A percentile compares a stretch with the other conserved stretches of the same genome.
These are phyloP conservation scores for Cyberlindnera mrakii DNA, from an alignment of 805 yeast genomes.

Conservation along the genomic window DNA sequence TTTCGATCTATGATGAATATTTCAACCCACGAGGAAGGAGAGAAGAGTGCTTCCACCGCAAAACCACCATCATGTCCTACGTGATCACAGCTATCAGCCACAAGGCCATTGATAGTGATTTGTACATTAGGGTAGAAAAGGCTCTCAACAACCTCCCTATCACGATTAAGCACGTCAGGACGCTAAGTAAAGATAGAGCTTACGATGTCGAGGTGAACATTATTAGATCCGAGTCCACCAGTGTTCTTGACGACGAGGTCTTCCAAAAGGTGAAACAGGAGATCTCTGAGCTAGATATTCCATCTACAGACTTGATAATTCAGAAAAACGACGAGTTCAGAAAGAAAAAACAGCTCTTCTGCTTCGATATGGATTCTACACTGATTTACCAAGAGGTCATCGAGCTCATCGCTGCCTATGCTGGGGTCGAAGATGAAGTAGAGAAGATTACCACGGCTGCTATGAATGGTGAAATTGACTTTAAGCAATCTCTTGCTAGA, in stretches of 20 bases:
- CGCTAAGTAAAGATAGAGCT: constrained; percentile 31
- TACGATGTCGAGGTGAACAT: constrained; percentile 28
- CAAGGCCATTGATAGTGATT: constrained; percentile 12
- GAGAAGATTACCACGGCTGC: constrained; percentile 87
- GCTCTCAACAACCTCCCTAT: constrained; percentile 27
- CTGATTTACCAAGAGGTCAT: constrained; percentile 94
- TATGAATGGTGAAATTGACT: constrained; percentile 95
- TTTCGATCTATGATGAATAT: background rate
- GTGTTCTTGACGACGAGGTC: constrained; percentile 7
- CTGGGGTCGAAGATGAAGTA: constrained; percentile 83
- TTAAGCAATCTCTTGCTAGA: constrained; percentile 68
- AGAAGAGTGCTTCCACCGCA: no score
- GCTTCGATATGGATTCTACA: constrained; percentile 98
- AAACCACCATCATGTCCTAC: constrained; percentile 5
- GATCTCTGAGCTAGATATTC: constrained; percentile 10
- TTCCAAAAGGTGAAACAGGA: constrained; percentile 11
- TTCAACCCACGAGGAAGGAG: no score
- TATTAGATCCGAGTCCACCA: constrained; percentile 11
- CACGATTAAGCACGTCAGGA: constrained; percentile 21
- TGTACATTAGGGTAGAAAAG: constrained; percentile 18
- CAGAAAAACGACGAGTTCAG: constrained; percentile 32
- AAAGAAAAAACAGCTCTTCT: constrained; percentile 48
- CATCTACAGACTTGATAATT: constrained; percentile 36
- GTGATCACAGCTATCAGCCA: constrained; percentile 26
- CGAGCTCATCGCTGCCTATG: constrained; percentile 90